A percentile compares a stretch with the other conserved stretches of the same genome.
Conservation (phyloP, 495 filamentous ascomycete species). For the Letharia lupina region DNA sequence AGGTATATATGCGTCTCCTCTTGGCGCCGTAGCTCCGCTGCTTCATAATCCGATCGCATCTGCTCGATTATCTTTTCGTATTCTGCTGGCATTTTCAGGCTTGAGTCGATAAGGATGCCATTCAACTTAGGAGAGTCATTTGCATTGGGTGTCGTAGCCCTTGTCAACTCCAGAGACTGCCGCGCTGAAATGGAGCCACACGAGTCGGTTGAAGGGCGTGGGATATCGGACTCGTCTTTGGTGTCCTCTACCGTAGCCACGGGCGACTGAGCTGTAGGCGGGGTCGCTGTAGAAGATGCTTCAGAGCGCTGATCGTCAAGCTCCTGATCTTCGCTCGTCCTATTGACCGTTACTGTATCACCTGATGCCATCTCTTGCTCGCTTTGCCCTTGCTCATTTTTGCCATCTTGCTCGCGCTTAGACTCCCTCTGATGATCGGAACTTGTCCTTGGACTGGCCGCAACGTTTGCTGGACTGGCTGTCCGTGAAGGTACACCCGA, state of each 20-base stretch:
- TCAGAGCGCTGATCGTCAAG: conserved; percentile 3
- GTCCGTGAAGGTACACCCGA: conserved; percentile 29
- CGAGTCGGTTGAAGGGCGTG: conserved; percentile 22
- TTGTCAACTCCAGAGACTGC: conserved; percentile 20
- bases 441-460: conserved; percentile 18
- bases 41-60: conserved; percentile 49
- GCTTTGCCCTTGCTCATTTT: neutral
- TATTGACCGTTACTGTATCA: neutral
- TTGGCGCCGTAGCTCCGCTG: conserved; percentile 55
- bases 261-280: neutral
- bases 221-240: conserved; percentile 8
- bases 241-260: conserved; percentile 4
- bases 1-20: conserved; percentile 75
- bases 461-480: conserved; percentile 30
- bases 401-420: neutral
- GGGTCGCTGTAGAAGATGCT: neutral
- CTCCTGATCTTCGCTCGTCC: conserved; percentile 3
- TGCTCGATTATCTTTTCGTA: conserved; percentile 39
- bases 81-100: conserved; percentile 17
- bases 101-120: conserved; percentile 21
- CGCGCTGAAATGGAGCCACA: conserved; percentile 21
- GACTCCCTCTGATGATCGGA: conserved; percentile 18
- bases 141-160: conserved; percentile 15
- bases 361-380: conserved; percentile 1
- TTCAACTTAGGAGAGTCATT: conserved; percentile 17